Evolutionary conservation across 106 monocot species (phyloP).

Genomic region (Apostasia ramifera): DNA sequence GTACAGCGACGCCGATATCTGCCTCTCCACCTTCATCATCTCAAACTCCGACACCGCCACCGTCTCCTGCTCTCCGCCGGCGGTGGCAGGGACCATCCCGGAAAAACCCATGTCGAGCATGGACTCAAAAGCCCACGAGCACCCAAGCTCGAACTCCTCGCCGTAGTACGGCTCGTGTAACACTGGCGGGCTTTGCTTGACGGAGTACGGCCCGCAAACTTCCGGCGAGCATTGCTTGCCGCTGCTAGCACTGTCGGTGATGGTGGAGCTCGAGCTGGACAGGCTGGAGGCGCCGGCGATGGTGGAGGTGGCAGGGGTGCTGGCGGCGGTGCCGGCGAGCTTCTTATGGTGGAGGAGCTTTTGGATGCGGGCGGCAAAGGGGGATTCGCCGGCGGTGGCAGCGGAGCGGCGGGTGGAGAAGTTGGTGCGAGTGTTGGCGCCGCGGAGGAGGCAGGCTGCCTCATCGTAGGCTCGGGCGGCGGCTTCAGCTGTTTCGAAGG

Average conservation of each 20-base stretch:
- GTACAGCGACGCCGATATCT: conserved; percentile 38
- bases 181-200: background rate
- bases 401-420: conserved; percentile 42
- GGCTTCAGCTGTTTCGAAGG: no score
- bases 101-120: conserved; percentile 11
- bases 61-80: background rate
- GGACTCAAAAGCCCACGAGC: conserved; percentile 22
- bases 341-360: conserved; percentile 26
- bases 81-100: conserved; percentile 3
- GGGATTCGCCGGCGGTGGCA: conserved; percentile 17
- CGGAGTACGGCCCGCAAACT: background rate
- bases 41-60: conserved; percentile 32
- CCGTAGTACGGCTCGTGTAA: conserved; percentile 16
- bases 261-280: background rate
- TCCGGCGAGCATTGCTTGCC: background rate
- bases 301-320: background rate
- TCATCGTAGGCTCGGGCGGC: no score
- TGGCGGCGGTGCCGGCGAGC: background rate
- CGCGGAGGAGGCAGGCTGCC: no score
- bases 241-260: background rate
- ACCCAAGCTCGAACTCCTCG: conserved; percentile 9
- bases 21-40: conserved; percentile 50
- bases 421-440: conserved; percentile 2
- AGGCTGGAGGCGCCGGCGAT: background rate
- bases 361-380: conserved; percentile 20